Base-by-base conservation (phyloP, 495 filamentous ascomycete genomes). In the Niebla homalea region DNA sequence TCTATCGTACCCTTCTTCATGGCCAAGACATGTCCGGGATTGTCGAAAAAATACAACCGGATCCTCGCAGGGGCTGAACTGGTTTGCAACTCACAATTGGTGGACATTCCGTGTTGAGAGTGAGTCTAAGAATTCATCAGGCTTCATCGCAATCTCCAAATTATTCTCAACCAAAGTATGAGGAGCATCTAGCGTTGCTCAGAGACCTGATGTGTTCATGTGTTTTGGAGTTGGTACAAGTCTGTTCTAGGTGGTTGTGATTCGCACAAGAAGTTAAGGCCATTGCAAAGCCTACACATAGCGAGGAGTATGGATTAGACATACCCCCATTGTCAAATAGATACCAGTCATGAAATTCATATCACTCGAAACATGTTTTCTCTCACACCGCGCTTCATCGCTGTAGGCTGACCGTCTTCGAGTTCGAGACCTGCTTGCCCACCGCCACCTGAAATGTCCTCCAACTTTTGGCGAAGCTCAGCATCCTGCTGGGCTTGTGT, bases 341-440 rank as follows among this genome's bases (percentile, higher is more conserved):
- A 25, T 18, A 12, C 35, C 35, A 18, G 35, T 25, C n/a, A 46
- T 46, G 22, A 41, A 15, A 11, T 19, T 72, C 52, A 81, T 25
- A 80, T 84, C 53, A 79, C 71, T 25, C 79, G 67, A 57, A 90
- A 89, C 83, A 89, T 89, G 55, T 89, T 87, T 37, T 83, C 76
- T 56, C 70, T 79, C 6, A 90, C 87, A 26, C 79, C 70, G 41
- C 85, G 70, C 65, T 89, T 92, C 83, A 90, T 85, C 1, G 81
- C 69, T 8, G 75, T 77, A 1, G 85, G 77, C 58, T 82, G 70
- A 0, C 87, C 87, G 55, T 89, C 75, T 61, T 89, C 85, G 53
- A 82, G 79, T 65, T 90, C 86, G 8, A 89, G 69, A 1, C 87
- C 87, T n/a, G 83, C 71, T 36, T 72, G 78, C 6, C 86, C 87